These are phyloP conservation scores for Xylaria sp. DNA, from an alignment of 2,329 filamentous ascomycete genomes.

Conservation along the genomic window DNA sequence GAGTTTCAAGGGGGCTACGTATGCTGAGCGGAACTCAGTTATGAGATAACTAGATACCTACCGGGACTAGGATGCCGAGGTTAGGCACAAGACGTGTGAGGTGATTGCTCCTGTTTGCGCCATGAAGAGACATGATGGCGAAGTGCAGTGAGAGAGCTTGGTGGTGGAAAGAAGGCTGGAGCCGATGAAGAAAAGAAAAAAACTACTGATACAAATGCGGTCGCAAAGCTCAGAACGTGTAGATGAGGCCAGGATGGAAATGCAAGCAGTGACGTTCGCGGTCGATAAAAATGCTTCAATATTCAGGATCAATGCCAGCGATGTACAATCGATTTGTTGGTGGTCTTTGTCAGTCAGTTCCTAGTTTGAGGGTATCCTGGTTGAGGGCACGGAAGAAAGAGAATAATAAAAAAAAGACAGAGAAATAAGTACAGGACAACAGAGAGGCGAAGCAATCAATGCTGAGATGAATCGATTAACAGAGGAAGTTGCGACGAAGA, in stretches of 20 bases:
- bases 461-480: background rate
- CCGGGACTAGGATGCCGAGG: constrained; percentile 28
- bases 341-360: background rate
- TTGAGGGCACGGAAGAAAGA: background rate
- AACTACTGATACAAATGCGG: background rate
- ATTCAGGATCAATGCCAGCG: background rate
- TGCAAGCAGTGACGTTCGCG: constrained; percentile 1
- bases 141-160: background rate
- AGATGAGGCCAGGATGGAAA: background rate
- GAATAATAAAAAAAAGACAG: constrained; percentile 12
- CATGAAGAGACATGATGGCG: constrained; percentile 26
- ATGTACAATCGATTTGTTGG: background rate
- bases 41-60: constrained; percentile 17
- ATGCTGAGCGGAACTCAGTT: background rate
- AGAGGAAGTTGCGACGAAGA: constrained; percentile 15
- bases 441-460: background rate
- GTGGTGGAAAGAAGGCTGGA: background rate
- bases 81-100: constrained; percentile 28
- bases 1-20: background rate
- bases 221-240: background rate
- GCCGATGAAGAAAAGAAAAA: background rate
- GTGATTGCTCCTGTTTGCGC: constrained; percentile 31
- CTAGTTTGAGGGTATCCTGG: background rate
- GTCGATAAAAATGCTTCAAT: background rate
- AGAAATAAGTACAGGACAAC: background rate